Evolutionary conservation across 2,329 filamentous ascomycete genomes (phyloP), one percentile per base, ranked within the genome.

Genomic region (Alternaria infectoria): DNA sequence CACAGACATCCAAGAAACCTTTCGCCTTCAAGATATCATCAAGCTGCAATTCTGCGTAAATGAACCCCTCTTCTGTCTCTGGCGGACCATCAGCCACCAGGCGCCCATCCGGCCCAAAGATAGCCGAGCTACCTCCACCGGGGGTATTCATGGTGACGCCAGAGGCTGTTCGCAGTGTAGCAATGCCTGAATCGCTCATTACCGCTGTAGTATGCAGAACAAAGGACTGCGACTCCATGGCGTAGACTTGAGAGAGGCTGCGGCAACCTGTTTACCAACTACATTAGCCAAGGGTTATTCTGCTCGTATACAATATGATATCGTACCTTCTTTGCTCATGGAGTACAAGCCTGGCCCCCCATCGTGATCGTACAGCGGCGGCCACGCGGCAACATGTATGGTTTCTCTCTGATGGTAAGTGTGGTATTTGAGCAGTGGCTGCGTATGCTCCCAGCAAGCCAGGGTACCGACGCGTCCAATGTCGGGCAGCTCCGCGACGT

Each of bases 161-260:
- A 0, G 78, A 78, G 9, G 78, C 68, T 0, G 83, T 85, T 8
- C 76, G 73, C 73, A 87, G 81, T 2, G 62, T 56, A 4, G 83
- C 69, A 12, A 86, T 80, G 1, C 83, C 86, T 13, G 79, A 71
- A 7, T 83, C 67, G 0, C 79, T 81, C 54, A 86, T 78, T 3
- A 88, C 80, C 0, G 82, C 74, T 0, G 86, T 86, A 51, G 78
- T 77, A 65, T 87, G 85, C 4, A 89, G 80, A 1, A 89, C 87
- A 62, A 85, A 89, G 0, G 84, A 75, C 9, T 81, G 79, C 2
- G 84, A 83, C 70, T 90, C 88, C 9, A 89, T 83, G 1, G 87
- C 87, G 66, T 88, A 88, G 0, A 83, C 81, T 63, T 85, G 84
- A 0, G 85, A 84, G 1, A 87, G 77, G 47, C 70, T 10, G 23